A percentile compares a stretch with the other conserved stretches of the same genome.
These are phyloP conservation scores for Epichloe hybrida DNA, from an alignment of 2,329 filamentous ascomycete species.

Conservation along the genomic window DNA sequence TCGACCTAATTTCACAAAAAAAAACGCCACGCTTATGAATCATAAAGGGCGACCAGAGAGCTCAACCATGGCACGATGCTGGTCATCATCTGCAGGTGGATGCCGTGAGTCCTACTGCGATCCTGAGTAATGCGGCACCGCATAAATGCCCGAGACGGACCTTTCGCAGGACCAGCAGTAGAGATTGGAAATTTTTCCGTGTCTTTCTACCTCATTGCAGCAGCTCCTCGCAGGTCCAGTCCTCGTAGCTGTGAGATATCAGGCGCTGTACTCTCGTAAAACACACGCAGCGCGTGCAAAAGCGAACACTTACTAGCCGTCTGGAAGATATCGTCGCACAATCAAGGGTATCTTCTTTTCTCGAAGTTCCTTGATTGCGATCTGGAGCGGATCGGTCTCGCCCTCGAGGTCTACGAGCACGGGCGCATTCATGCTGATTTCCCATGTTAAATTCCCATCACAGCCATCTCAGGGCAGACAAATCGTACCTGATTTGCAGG, in stretches of 20 bases:
- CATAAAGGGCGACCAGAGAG: constrained; percentile 11
- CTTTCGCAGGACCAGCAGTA: constrained; percentile 5
- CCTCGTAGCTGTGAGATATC: constrained; percentile 63
- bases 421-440: constrained; percentile 80
- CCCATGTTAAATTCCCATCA: constrained; percentile 7
- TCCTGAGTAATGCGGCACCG: background rate
- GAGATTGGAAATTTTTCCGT: constrained; percentile 3
- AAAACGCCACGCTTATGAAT: constrained; percentile 24
- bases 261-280: background rate
- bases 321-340: constrained; percentile 86
- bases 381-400: constrained; percentile 93
- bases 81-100: background rate
- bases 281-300: background rate
- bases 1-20: constrained; percentile 18
- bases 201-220: constrained; percentile 36
- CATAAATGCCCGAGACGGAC: background rate
- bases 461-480: constrained; percentile 6
- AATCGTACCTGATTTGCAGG: constrained; percentile 80
- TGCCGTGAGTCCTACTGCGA: background rate
- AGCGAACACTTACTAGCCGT: constrained; percentile 67
- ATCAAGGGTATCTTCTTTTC: constrained; percentile 99
- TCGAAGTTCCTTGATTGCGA: constrained; percentile 90
- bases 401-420: constrained; percentile 94
- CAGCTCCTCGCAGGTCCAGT: constrained; percentile 97
- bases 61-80: background rate